These are phyloP conservation scores for Rosellinia necatrix DNA, from an alignment of 2,329 filamentous ascomycete species.

Conservation along the genomic window DNA sequence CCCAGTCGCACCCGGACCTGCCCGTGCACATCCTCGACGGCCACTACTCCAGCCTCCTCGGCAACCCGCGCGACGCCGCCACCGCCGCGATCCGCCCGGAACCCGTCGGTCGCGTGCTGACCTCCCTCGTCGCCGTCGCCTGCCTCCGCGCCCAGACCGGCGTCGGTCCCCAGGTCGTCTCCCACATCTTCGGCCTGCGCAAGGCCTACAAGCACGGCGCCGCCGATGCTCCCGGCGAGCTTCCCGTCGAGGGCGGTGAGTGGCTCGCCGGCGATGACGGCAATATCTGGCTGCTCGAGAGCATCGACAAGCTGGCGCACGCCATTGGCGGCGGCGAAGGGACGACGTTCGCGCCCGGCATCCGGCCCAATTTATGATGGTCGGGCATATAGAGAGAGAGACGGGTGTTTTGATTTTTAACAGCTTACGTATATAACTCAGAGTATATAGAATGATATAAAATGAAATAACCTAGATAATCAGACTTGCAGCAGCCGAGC, in stretches of 20 bases:
- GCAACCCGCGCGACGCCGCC: conserved; percentile 62
- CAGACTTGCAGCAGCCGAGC: too few relatives aligned
- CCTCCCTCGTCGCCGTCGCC: conserved; percentile 73
- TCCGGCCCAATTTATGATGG: conserved; percentile 48
- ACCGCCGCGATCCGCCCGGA: conserved; percentile 44
- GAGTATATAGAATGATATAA: conserved; percentile 9
- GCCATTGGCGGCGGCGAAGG: conserved; percentile 49
- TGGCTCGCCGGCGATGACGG: conserved; percentile 71
- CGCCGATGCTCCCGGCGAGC: conserved; percentile 52
- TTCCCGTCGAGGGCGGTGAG: conserved; percentile 53
- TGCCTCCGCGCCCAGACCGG: conserved; percentile 80
- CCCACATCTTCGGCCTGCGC: conserved; percentile 78
- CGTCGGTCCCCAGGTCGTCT: conserved; percentile 80
- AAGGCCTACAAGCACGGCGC: conserved; percentile 74
- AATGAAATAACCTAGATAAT: too few relatives aligned
- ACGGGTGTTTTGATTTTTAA: not conserved
- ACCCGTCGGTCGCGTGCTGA: conserved; percentile 71
- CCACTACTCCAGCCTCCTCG: conserved; percentile 75
- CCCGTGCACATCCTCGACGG: conserved; percentile 77
- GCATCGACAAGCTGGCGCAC: conserved; percentile 63
- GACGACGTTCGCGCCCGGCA: conserved; percentile 60
- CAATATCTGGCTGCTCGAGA: conserved; percentile 65
- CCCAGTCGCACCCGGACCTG: conserved; percentile 77
- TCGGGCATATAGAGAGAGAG: not conserved
- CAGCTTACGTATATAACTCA: not conserved